Evolutionary conservation across 1,284 basidiomycete species (phyloP).

Genomic region (Exobasidium cylindrosporum): DNA sequence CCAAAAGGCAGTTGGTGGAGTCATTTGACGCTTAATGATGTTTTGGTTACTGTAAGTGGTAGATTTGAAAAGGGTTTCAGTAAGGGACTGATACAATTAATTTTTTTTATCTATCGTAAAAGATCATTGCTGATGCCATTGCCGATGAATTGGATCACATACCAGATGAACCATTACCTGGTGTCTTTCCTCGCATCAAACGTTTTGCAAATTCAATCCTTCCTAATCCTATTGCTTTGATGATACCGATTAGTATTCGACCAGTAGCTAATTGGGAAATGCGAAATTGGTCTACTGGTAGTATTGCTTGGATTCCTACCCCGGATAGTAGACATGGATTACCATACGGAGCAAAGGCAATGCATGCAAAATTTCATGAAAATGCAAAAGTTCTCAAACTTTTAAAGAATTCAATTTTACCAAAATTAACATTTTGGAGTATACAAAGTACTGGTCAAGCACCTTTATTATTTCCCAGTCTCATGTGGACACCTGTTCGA

Average conservation of each 20-base stretch:
- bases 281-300: conserved; percentile 49
- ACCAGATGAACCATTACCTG: conserved; percentile 19
- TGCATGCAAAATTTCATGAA: conserved; percentile 43
- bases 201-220: conserved; percentile 27
- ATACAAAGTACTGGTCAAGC: conserved; percentile 38
- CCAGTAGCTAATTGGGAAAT: conserved; percentile 43
- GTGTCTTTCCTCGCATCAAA: conserved; percentile 19
- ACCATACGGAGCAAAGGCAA: conserved; percentile 17
- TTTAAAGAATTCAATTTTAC: conserved; percentile 41
- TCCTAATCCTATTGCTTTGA: conserved; percentile 34
- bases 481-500: conserved; percentile 14
- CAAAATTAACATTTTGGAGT: conserved; percentile 32
- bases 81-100: neutral
- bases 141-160: conserved; percentile 30
- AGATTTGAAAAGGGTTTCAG: neutral
- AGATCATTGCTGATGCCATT: conserved; percentile 43
- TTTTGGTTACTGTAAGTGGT: conserved; percentile 30
- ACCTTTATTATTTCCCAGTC: conserved; percentile 22
- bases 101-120: neutral
- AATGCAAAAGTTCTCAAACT: conserved; percentile 33
- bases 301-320: conserved; percentile 41
- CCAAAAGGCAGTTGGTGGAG: conserved; percentile 18
- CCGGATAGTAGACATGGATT: conserved; percentile 12
- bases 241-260: conserved; percentile 51
- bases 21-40: conserved; percentile 52